Conservation (phyloP, 768 basidiomycete genomes). For the Pulveroboletus sp. region DNA sequence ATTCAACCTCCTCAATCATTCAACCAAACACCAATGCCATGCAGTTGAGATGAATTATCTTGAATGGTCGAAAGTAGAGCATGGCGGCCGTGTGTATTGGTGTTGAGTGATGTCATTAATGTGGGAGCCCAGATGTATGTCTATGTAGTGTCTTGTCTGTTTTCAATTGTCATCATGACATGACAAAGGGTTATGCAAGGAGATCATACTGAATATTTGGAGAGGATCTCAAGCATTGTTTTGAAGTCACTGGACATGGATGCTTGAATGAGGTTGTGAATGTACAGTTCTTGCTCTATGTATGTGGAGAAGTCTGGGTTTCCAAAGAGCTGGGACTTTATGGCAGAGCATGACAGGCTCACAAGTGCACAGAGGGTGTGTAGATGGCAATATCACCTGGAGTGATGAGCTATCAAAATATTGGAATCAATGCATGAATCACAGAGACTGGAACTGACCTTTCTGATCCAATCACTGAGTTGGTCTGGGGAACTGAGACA, state of each 20-base stretch:
- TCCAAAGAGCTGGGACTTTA: no score
- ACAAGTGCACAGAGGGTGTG: no score
- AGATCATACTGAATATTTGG: slow-evolving; percentile 62
- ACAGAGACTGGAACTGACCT: no score
- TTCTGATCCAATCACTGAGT: no score
- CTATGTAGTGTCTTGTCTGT: slow-evolving; percentile 75
- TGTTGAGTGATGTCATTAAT: no score
- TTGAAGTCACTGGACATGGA: slow-evolving; percentile 77
- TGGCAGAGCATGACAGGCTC: no score
- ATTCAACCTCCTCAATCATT: slow-evolving; percentile 63
- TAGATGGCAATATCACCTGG: no score
- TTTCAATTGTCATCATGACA: neutral
- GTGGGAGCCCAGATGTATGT: slow-evolving; percentile 74
- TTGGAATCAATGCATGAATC: no score
- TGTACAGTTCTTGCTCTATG: slow-evolving; percentile 82
- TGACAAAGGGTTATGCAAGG: neutral
- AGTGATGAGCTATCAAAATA: no score
- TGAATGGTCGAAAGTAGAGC: slow-evolving; percentile 92
- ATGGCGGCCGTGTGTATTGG: no score
- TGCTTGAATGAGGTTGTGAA: slow-evolving; percentile 80
- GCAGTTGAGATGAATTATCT: slow-evolving; percentile 75
- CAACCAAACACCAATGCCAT: slow-evolving; percentile 89
- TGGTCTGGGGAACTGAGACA: no score
- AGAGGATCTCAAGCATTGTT: no score
- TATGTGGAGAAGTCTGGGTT: slow-evolving; percentile 69